A percentile compares a stretch with the other conserved stretches of the same genome.
phyloP scores from a whole-genome alignment of 2,329 filamentous ascomycete genomes.

The Arthrobotrys musiformis region DNA sequence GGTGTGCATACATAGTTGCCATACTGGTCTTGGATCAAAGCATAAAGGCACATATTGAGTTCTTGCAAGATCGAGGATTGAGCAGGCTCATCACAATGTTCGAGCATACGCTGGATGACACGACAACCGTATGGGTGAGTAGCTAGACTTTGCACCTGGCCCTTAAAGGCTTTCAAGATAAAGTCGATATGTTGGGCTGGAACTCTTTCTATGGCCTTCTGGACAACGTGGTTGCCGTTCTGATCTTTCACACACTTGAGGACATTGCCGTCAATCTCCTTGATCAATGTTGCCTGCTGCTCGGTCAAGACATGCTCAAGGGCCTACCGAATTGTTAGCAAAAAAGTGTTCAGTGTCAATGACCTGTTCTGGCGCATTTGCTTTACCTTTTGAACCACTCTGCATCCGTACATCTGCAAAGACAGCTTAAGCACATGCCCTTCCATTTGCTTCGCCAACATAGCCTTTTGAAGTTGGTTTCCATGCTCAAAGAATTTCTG shows the following conservation, averaged over 20 bases:
- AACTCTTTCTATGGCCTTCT: slow-evolving; percentile 87
- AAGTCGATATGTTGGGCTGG: slow-evolving; percentile 83
- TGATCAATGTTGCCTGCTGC: slow-evolving; percentile 84
- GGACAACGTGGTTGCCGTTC: slow-evolving; percentile 96
- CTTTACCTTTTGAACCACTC: slow-evolving; percentile 89
- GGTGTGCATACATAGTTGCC: slow-evolving; percentile 83
- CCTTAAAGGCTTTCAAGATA: slow-evolving; percentile 82
- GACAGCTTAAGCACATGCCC: slow-evolving; percentile 83
- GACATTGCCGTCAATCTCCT: slow-evolving; percentile 81
- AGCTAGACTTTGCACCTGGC: slow-evolving; percentile 78
- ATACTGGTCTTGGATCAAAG: slow-evolving; percentile 84
- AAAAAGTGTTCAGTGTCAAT: not conserved
- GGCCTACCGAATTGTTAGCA: slow-evolving; percentile 68
- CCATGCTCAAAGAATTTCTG: slow-evolving; percentile 98
- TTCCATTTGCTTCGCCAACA: slow-evolving; percentile 86
- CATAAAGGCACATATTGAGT: slow-evolving; percentile 76
- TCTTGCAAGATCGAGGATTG: slow-evolving; percentile 79
- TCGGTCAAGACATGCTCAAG: slow-evolving; percentile 91
- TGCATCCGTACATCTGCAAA: slow-evolving; percentile 89
- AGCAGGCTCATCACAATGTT: slow-evolving; percentile 79
- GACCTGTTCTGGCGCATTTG: not conserved
- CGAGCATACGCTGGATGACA: slow-evolving; percentile 90
- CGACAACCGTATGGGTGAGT: slow-evolving; percentile 88
- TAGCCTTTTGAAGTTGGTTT: slow-evolving; percentile 90
- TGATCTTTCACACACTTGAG: slow-evolving; percentile 82